Conservation (phyloP, 257 asterid genomes). For the Mentha longifolia region DNA sequence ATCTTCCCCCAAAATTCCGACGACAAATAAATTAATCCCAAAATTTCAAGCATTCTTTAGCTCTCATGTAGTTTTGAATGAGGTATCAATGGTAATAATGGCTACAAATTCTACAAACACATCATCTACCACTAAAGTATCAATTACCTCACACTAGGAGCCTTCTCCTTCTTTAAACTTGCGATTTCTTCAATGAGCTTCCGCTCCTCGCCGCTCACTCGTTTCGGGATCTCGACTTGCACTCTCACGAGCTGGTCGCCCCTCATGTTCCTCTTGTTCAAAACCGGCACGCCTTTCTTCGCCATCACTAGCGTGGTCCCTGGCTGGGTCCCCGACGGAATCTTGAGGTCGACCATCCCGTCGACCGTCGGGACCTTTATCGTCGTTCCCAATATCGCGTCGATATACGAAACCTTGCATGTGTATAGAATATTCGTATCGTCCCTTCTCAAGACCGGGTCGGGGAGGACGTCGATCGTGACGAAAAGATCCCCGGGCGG, state of each 20-base stretch:
- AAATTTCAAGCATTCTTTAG: conserved; percentile 35
- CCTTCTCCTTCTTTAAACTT: conserved; percentile 72
- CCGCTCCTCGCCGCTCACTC: conserved; percentile 82
- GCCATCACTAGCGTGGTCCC: conserved; percentile 97
- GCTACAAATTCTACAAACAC: conserved; percentile 21
- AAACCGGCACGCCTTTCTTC: conserved; percentile 82
- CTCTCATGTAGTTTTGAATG: not conserved
- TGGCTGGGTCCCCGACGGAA: conserved; percentile 92
- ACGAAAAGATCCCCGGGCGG: conserved; percentile 97
- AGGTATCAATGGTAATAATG: conserved; percentile 6
- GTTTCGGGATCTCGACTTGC: conserved; percentile 97
- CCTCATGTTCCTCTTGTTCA: conserved; percentile 77
- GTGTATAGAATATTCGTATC: conserved; percentile 86
- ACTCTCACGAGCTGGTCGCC: conserved; percentile 98
- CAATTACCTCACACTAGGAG: conserved; percentile 52
- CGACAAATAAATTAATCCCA: conserved; percentile 29
- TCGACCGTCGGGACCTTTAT: conserved; percentile 91
- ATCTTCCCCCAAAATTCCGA: conserved; percentile 21
- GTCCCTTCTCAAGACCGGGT: conserved; percentile 79
- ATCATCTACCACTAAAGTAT: not conserved
- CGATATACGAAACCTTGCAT: conserved; percentile 84
- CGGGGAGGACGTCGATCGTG: conserved; percentile 73
- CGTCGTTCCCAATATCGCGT: conserved; percentile 87
- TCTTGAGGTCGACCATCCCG: conserved; percentile 86
- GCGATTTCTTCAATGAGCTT: conserved; percentile 92